Conservation (phyloP, 768 basidiomycete genomes). For the Amanita fuliginea region DNA sequence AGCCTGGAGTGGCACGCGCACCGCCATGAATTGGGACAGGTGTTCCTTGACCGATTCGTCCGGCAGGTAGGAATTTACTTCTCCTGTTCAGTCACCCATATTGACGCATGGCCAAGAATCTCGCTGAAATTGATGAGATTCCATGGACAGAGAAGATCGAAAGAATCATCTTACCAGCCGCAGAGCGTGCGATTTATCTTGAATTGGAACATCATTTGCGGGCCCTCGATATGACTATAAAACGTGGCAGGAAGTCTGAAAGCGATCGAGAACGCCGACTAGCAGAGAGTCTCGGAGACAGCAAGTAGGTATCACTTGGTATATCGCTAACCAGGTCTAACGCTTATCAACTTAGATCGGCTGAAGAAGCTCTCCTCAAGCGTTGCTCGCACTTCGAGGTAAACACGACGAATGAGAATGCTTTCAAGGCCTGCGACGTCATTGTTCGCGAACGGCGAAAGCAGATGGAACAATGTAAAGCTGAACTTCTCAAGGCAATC, state of each 20-base stretch:
- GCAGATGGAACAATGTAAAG: constrained; percentile 72
- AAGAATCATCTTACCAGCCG: constrained; percentile 71
- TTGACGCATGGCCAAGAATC: constrained; percentile 45
- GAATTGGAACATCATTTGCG: constrained; percentile 90
- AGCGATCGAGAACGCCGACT: constrained; percentile 87
- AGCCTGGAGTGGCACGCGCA: constrained; percentile 88
- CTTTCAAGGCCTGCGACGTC: constrained; percentile 87
- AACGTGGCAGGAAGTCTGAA: constrained; percentile 51
- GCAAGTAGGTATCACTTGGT: constrained; percentile 46
- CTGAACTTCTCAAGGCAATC: constrained; percentile 58
- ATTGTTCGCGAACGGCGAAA: constrained; percentile 75
- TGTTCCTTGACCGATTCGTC: constrained; percentile 72
- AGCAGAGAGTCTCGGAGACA: constrained; percentile 78
- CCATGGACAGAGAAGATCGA: constrained; percentile 58
- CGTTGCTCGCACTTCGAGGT: constrained; percentile 93
- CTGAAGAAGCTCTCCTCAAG: constrained; percentile 88
- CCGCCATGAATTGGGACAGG: constrained; percentile 73
- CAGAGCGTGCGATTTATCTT: constrained; percentile 89
- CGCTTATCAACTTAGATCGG: constrained; percentile 38
- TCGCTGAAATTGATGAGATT: constrained; percentile 96
- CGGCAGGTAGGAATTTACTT: constrained; percentile 50
- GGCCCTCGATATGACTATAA: constrained; percentile 80
- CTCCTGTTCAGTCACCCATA: neutral
- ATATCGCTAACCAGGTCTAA: constrained; percentile 3
- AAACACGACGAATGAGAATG: constrained; percentile 59